phyloP scores from a whole-genome alignment of 2,329 filamentous ascomycete species.

The Plectosphaerella plurivora region DNA sequence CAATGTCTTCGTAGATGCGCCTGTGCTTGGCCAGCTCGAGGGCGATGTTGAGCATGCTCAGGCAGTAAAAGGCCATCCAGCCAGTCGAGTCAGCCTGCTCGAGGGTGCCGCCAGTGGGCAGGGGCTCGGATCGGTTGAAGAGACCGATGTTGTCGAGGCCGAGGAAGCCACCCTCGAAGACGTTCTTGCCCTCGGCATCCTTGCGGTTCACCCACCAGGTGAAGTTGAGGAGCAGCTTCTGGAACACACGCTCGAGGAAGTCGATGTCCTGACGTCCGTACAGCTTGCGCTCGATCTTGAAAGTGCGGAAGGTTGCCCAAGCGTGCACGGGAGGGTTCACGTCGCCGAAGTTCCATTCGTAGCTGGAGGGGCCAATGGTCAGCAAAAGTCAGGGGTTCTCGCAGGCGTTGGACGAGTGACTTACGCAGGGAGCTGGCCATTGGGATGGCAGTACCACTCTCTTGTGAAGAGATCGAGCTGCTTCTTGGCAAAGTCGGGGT shows the following conservation, averaged over 20 bases:
- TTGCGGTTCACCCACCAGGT: constrained; percentile 99
- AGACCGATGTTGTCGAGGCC: constrained; percentile 95
- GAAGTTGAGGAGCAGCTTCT: constrained; percentile 92
- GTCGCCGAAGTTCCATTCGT: constrained; percentile 97
- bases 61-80: constrained; percentile 98
- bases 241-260: constrained; percentile 93
- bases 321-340: constrained; percentile 96
- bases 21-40: constrained; percentile 93
- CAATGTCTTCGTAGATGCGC: constrained; percentile 92
- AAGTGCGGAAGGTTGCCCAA: constrained; percentile 91
- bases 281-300: constrained; percentile 98
- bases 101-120: constrained; percentile 87
- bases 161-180: constrained; percentile 94
- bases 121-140: constrained; percentile 93
- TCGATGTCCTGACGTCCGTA: constrained; percentile 93
- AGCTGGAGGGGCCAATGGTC: constrained; percentile 28
- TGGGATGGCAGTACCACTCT: constrained; percentile 99
- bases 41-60: constrained; percentile 96
- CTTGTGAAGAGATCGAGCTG: constrained; percentile 92
- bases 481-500: constrained; percentile 97
- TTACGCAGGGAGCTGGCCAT: constrained; percentile 87
- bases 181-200: constrained; percentile 89
- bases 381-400: no score
- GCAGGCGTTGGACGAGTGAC: constrained; percentile 15
- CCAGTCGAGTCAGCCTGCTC: constrained; percentile 97